Evolutionary conservation across 2,329 filamentous ascomycete species (phyloP).

Genomic region (Scedosporium dehoogii): DNA sequence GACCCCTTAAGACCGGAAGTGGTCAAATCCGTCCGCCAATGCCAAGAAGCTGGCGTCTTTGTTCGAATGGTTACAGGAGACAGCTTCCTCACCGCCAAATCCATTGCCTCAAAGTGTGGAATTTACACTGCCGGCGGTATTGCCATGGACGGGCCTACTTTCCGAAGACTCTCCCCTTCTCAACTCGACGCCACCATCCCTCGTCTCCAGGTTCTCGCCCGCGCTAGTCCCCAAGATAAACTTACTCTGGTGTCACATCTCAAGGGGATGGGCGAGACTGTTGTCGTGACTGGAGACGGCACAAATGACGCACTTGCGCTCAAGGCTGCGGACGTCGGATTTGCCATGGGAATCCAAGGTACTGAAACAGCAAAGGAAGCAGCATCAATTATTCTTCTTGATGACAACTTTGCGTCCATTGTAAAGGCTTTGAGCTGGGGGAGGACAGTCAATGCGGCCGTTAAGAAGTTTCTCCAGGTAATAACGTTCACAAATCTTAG

Average conservation of each 20-base stretch:
- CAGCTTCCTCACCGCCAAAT: conserved; percentile 32
- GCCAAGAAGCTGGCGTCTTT: conserved; percentile 54
- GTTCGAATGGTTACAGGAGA: conserved; percentile 54
- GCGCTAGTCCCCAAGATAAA: conserved; percentile 63
- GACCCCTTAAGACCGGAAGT: conserved; percentile 57
- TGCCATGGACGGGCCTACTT: conserved; percentile 45
- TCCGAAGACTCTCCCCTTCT: conserved; percentile 44
- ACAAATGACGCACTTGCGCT: conserved; percentile 58
- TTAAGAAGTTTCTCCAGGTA: conserved; percentile 55
- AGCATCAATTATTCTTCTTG: conserved; percentile 51
- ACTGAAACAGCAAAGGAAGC: conserved; percentile 56
- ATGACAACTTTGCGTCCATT: conserved; percentile 54
- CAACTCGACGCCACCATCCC: conserved; percentile 42
- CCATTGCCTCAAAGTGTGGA: conserved; percentile 36
- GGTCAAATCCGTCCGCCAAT: conserved; percentile 49
- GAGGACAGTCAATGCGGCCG: conserved; percentile 52
- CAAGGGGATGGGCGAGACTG: conserved; percentile 55
- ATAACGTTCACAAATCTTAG: too few species aligned
- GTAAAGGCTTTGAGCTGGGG: conserved; percentile 54
- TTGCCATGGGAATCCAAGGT: conserved; percentile 58
- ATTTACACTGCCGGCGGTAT: conserved; percentile 52
- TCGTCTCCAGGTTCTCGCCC: conserved; percentile 56
- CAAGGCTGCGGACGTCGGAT: conserved; percentile 57
- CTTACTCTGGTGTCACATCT: conserved; percentile 53
- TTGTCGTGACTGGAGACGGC: conserved; percentile 57